These are phyloP conservation scores for Amphicarpaea edgeworthii DNA, from an alignment of 306 rosid species.

Conservation along the genomic window DNA sequence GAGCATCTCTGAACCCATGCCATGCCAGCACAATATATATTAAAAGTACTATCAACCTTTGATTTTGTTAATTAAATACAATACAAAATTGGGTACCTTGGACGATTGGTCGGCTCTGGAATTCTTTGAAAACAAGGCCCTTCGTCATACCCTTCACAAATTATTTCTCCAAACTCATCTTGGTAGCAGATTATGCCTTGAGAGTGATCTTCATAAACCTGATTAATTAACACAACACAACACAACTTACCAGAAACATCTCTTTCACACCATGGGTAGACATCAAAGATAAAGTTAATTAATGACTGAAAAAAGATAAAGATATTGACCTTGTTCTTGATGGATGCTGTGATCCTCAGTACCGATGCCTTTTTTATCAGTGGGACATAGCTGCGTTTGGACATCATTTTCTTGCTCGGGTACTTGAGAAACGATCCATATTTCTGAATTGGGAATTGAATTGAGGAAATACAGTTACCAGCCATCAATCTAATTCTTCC, in stretches of 20 bases:
- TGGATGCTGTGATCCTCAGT: slow-evolving; percentile 68
- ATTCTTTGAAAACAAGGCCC: slow-evolving; percentile 72
- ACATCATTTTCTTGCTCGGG: slow-evolving; percentile 48
- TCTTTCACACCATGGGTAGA: background rate
- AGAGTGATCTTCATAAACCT: slow-evolving; percentile 74
- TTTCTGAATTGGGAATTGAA: slow-evolving; percentile 52
- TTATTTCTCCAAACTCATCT: slow-evolving; percentile 78
- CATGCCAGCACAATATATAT: slow-evolving; percentile 2
- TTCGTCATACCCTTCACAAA: slow-evolving; percentile 87
- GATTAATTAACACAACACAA: slow-evolving; percentile 32
- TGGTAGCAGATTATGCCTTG: slow-evolving; percentile 78
- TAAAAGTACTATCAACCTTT: background rate
- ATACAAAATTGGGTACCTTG: slow-evolving; percentile 50
- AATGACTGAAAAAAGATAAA: background rate
- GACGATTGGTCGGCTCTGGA: slow-evolving; percentile 51
- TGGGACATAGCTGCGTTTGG: slow-evolving; percentile 45
- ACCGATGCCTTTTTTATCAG: slow-evolving; percentile 42
- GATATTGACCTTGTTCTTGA: slow-evolving; percentile 67
- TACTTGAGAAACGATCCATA: slow-evolving; percentile 52
- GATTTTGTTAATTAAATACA: background rate
- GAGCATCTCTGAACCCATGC: slow-evolving; percentile 55
- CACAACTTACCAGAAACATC: background rate
- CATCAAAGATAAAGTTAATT: slow-evolving; percentile 11
- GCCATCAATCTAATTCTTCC: slow-evolving; percentile 60
- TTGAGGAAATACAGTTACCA: slow-evolving; percentile 46